A percentile compares a stretch with the other conserved stretches of the same genome.
These are phyloP conservation scores for Chenopodium suecicum DNA, from an alignment of 148 eudicot genomes.

Conservation along the genomic window DNA sequence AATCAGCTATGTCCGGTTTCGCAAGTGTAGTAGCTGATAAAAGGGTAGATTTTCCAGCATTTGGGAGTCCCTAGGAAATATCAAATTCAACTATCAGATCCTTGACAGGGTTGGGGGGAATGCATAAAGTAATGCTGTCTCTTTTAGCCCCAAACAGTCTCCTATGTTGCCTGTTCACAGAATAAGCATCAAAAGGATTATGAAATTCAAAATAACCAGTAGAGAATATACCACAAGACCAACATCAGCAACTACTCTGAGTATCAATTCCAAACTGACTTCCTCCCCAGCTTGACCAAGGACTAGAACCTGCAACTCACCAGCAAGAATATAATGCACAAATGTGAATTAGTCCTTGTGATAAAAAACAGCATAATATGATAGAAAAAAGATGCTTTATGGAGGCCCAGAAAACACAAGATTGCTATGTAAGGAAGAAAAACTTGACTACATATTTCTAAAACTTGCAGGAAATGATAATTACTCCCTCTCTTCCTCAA, in stretches of 20 bases:
- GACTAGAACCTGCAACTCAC: slow-evolving; percentile 60
- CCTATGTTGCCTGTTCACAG: not conserved
- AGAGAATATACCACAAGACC: slow-evolving; percentile 80
- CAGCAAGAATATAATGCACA: slow-evolving; percentile 7
- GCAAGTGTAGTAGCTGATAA: slow-evolving; percentile 86
- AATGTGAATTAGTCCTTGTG: not conserved
- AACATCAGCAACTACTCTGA: slow-evolving; percentile 96
- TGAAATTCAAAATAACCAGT: not conserved
- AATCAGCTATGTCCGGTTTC: slow-evolving; percentile 95
- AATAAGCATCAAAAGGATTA: slow-evolving; percentile 8
- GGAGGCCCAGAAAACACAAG: not conserved
- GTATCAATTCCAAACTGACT: slow-evolving; percentile 85
- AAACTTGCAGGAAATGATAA: not conserved
- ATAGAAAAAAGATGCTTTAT: not conserved
- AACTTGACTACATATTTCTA: not conserved
- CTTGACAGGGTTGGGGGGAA: too few relatives aligned
- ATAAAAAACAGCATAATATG: not conserved
- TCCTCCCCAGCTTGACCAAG: slow-evolving; percentile 95
- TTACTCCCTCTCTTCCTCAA: not conserved
- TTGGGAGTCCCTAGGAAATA: slow-evolving; percentile 80
- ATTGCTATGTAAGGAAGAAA: not conserved
- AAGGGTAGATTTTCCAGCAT: slow-evolving; percentile 97
- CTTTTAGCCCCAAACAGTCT: not conserved
- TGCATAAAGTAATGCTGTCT: not conserved
- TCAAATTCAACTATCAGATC: slow-evolving; percentile 4